Conservation (phyloP, 2,329 filamentous ascomycete species). For the Byssochlamys sp. region DNA sequence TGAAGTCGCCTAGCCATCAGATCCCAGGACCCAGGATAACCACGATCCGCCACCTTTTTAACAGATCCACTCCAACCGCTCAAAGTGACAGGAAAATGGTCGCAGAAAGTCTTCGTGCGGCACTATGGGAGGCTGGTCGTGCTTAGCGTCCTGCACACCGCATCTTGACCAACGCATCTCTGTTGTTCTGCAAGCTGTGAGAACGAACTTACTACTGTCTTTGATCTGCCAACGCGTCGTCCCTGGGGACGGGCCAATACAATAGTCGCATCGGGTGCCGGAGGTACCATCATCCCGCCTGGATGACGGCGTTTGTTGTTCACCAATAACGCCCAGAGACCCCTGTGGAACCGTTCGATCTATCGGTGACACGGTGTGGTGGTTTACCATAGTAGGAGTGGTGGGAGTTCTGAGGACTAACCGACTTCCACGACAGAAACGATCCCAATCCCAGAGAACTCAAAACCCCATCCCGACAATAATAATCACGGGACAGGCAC, state of each 20-base stretch:
- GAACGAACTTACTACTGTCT: neutral
- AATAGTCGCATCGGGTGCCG: conserved; percentile 13
- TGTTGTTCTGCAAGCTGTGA: neutral
- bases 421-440: too few relatives aligned
- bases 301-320: conserved; percentile 8
- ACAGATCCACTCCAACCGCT: neutral
- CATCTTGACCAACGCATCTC: neutral
- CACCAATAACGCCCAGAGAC: neutral
- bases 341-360: conserved; percentile 12
- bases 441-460: neutral
- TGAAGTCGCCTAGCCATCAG: neutral
- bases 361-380: conserved; percentile 9
- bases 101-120: neutral
- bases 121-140: neutral
- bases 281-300: conserved; percentile 22
- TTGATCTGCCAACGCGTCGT: neutral
- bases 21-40: neutral
- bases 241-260: conserved; percentile 13
- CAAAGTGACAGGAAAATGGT: neutral
- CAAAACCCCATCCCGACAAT: neutral
- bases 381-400: too few relatives aligned
- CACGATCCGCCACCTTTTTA: neutral
- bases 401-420: too few relatives aligned
- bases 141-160: neutral
- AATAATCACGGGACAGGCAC: neutral